phyloP scores from a whole-genome alignment of 768 basidiomycete species.

The Rickenella mellea region DNA sequence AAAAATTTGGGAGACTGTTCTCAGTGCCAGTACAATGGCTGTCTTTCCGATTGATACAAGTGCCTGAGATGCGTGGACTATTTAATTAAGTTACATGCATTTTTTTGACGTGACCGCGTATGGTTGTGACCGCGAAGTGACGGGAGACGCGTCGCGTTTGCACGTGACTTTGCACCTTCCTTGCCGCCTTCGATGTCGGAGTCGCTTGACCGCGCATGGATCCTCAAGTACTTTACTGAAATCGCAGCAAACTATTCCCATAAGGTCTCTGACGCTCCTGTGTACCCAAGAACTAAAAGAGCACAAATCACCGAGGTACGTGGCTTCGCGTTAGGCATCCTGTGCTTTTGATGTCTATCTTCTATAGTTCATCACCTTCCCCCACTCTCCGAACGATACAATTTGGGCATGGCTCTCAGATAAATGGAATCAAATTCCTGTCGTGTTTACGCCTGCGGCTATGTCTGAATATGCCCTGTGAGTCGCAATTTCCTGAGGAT shows the following conservation, averaged over 20 bases:
- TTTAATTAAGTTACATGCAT: too few species aligned
- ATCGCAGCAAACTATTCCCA: conserved; percentile 45
- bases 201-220: conserved; percentile 40
- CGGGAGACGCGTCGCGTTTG: not conserved
- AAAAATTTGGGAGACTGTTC: too few species aligned
- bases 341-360: not conserved
- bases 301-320: conserved; percentile 53
- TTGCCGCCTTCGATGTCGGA: conserved; percentile 25
- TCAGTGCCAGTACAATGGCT: too few species aligned
- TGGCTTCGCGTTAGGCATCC: not conserved
- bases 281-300: conserved; percentile 30
- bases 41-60: too few species aligned
- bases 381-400: conserved; percentile 18
- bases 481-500: conserved; percentile 14
- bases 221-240: conserved; percentile 39
- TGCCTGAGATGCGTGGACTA: too few species aligned
- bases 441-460: conserved; percentile 47
- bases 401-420: conserved; percentile 63
- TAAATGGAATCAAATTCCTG: conserved; percentile 36
- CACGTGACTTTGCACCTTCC: not conserved
- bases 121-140: not conserved
- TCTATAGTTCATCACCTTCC: conserved; percentile 49
- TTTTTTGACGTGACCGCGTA: not conserved
- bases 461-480: conserved; percentile 32
- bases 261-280: conserved; percentile 26